A percentile compares a stretch with the other conserved stretches of the same genome.
phyloP scores from a whole-genome alignment of 441 rosid species.

The Erysimum cheiri region DNA sequence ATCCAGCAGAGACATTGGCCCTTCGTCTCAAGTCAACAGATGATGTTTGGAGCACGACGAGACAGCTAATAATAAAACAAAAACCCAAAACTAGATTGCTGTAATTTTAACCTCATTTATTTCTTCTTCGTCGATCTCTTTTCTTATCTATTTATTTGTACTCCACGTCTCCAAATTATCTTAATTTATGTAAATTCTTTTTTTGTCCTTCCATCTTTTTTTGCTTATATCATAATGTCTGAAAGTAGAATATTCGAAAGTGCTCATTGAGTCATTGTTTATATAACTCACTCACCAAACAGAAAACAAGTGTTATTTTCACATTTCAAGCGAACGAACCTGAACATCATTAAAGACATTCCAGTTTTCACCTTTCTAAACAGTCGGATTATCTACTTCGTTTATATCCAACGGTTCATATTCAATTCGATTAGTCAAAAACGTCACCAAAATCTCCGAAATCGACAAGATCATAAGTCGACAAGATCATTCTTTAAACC shows the following conservation, averaged over 20 bases:
- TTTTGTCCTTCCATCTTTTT: slow-evolving; percentile 2
- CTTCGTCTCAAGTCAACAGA: slow-evolving; percentile 37
- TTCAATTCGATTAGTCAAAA: too few relatives aligned
- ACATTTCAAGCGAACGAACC: not conserved
- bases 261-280: too few relatives aligned
- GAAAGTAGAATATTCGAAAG: not conserved
- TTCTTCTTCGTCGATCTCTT: slow-evolving; percentile 4
- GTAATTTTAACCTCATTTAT: slow-evolving; percentile 24
- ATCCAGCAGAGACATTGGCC: slow-evolving; percentile 49
- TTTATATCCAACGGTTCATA: too few relatives aligned
- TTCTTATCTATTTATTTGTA: slow-evolving; percentile 7
- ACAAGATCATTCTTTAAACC: too few relatives aligned
- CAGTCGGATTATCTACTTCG: too few relatives aligned
- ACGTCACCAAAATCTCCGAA: too few relatives aligned
- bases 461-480: too few relatives aligned
- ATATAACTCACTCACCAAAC: not conserved
- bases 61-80: slow-evolving; percentile 17
- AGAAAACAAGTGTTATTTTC: not conserved
- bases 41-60: slow-evolving; percentile 25
- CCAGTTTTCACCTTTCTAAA: too few relatives aligned
- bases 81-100: slow-evolving; percentile 1
- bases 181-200: slow-evolving; percentile 31
- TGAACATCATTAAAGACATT: too few relatives aligned
- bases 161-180: not conserved
- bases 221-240: not conserved